Conservation (phyloP, 2,329 filamentous ascomycete species). For the Tolypocladium nubicola region DNA sequence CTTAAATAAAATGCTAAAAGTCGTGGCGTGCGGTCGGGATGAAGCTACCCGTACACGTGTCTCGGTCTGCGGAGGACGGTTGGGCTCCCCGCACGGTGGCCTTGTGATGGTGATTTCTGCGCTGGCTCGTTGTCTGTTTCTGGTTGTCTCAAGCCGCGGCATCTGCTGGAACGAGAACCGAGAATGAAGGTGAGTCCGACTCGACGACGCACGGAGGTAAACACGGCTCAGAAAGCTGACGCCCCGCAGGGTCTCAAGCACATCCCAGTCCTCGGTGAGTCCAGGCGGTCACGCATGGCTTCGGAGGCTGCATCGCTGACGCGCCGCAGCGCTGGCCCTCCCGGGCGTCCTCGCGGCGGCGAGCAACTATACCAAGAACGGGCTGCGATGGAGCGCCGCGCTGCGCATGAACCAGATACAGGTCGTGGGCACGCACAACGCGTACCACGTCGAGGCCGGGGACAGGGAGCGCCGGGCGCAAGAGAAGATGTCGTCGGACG, state of each 20-base stretch:
- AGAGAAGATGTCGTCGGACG: no score
- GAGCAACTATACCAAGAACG: no score
- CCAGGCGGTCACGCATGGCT: not conserved
- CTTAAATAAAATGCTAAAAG: no score
- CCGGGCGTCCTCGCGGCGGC: no score
- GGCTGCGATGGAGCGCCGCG: no score
- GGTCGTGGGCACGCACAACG: no score
- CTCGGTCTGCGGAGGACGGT: not conserved
- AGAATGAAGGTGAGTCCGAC: not conserved
- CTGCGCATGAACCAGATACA: no score
- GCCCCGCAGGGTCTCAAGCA: not conserved
- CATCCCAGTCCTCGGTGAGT: not conserved
- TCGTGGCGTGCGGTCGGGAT: not conserved
- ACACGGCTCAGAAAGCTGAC: not conserved
- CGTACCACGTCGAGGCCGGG: no score
- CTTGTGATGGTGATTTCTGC: not conserved
- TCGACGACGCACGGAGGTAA: not conserved
- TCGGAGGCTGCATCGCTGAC: not conserved
- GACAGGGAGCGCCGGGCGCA: no score
- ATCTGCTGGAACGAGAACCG: not conserved
- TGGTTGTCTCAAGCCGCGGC: not conserved
- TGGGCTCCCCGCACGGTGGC: not conserved
- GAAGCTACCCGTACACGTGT: not conserved
- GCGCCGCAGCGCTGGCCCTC: not conserved
- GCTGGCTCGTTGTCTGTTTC: not conserved